These are phyloP conservation scores for Silene conica DNA, from an alignment of 148 eudicot species.

Conservation along the genomic window DNA sequence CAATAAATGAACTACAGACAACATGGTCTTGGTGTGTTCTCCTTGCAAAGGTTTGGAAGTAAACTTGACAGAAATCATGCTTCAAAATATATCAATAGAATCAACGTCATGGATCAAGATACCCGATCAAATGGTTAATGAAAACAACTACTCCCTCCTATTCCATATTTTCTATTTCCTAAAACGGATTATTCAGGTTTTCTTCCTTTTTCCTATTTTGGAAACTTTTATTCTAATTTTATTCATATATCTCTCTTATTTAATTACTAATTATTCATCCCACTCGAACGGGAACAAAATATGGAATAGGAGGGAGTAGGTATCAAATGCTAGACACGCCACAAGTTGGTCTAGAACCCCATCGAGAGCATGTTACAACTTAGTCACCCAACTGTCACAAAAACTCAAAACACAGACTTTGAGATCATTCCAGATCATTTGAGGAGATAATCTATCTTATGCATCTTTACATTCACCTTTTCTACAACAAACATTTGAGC, in stretches of 20 bases:
- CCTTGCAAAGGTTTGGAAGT: neutral
- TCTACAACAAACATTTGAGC: neutral
- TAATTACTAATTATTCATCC: too few relatives aligned
- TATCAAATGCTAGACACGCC: neutral
- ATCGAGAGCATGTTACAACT: neutral
- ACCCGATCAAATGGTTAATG: neutral
- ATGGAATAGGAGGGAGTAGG: too few relatives aligned
- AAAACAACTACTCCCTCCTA: too few relatives aligned
- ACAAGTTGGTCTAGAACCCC: neutral
- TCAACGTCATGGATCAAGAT: neutral
- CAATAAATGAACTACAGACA: too few relatives aligned
- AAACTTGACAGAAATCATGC: neutral
- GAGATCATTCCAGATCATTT: neutral
- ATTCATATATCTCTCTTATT: too few relatives aligned
- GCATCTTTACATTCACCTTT: neutral
- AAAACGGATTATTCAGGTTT: too few relatives aligned
- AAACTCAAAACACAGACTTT: neutral
- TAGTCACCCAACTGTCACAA: neutral
- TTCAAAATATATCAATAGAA: too few relatives aligned
- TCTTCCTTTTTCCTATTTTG: too few relatives aligned
- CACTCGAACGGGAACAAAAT: too few relatives aligned
- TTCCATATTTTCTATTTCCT: too few relatives aligned
- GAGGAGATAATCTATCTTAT: neutral
- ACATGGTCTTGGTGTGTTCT: too few relatives aligned
- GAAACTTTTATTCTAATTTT: too few relatives aligned